These are phyloP conservation scores for Exophiala oligosperma DNA, from an alignment of 2,329 filamentous ascomycete species.

Conservation along the genomic window DNA sequence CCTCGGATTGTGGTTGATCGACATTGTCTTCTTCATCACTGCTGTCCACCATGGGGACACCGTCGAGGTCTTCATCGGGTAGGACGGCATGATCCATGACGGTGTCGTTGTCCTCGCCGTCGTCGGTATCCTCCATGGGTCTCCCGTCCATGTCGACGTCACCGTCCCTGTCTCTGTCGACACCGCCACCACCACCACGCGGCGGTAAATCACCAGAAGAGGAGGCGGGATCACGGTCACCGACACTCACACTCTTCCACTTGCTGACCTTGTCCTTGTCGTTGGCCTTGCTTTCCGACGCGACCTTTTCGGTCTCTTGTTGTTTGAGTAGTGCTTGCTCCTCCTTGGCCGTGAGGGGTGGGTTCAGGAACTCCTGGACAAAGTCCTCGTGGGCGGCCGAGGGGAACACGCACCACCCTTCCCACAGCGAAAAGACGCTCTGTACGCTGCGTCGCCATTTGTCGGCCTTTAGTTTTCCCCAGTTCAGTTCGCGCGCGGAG, in stretches of 20 bases:
- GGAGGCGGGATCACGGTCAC: neutral
- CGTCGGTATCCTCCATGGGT: conserved; percentile 34
- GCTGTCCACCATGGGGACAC: conserved; percentile 48
- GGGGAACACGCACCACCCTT: conserved; percentile 67
- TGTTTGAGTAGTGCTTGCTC: conserved; percentile 39
- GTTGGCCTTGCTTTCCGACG: conserved; percentile 27
- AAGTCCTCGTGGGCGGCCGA: conserved; percentile 72
- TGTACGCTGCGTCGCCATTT: conserved; percentile 80
- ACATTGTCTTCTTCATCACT: conserved; percentile 46
- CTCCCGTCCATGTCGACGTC: conserved; percentile 36
- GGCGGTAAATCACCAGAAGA: neutral
- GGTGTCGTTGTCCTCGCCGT: conserved; percentile 35
- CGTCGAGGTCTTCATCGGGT: conserved; percentile 46
- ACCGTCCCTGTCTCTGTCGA: conserved; percentile 20
- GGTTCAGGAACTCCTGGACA: conserved; percentile 68
- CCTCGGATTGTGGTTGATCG: no score
- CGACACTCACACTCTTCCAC: conserved; percentile 28
- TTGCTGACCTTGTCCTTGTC: conserved; percentile 5
- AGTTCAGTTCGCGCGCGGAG: conserved; percentile 69
- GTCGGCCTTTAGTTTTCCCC: conserved; percentile 79
- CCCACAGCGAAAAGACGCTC: conserved; percentile 69
- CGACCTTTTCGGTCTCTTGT: conserved; percentile 38
- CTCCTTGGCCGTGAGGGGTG: conserved; percentile 56
- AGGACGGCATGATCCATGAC: conserved; percentile 37
- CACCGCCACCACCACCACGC: neutral